Evolutionary conservation across 345 rosid genomes (phyloP).

Genomic region (Pistacia atlantica): DNA sequence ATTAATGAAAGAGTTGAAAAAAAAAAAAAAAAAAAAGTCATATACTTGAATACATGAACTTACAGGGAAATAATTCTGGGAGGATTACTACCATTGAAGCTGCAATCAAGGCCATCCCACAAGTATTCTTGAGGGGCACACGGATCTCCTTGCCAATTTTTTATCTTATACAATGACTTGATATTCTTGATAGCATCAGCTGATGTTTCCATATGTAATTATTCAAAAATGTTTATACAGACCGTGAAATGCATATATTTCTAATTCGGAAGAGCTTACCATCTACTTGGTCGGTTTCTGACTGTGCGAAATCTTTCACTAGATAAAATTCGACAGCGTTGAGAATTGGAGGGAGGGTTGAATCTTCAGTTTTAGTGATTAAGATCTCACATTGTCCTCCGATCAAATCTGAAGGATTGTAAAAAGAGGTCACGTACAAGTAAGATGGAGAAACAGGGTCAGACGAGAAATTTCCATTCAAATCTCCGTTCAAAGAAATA

Average conservation of each 20-base stretch:
- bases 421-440: conserved; percentile 22
- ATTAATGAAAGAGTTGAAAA: neutral
- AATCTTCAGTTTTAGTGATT: conserved; percentile 24
- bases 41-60: conserved; percentile 2
- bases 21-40: neutral
- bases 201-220: neutral
- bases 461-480: conserved; percentile 26
- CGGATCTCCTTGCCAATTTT: conserved; percentile 53
- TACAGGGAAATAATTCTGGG: conserved; percentile 35
- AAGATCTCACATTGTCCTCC: conserved; percentile 33
- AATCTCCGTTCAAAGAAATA: conserved; percentile 17
- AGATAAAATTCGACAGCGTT: conserved; percentile 38
- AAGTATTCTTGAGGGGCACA: conserved; percentile 30
- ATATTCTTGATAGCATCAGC: conserved; percentile 39
- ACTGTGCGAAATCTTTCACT: conserved; percentile 27
- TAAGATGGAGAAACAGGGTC: conserved; percentile 40
- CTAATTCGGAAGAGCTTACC: conserved; percentile 26
- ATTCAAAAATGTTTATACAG: neutral
- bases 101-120: conserved; percentile 41
- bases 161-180: conserved; percentile 23
- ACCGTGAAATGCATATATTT: neutral
- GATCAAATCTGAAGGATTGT: conserved; percentile 14
- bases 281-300: conserved; percentile 35
- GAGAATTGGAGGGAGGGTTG: conserved; percentile 55
- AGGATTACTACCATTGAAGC: conserved; percentile 14